Conservation (phyloP, 176 grass and related monocot genomes). For the Rhipidocladum racemiflorum region DNA sequence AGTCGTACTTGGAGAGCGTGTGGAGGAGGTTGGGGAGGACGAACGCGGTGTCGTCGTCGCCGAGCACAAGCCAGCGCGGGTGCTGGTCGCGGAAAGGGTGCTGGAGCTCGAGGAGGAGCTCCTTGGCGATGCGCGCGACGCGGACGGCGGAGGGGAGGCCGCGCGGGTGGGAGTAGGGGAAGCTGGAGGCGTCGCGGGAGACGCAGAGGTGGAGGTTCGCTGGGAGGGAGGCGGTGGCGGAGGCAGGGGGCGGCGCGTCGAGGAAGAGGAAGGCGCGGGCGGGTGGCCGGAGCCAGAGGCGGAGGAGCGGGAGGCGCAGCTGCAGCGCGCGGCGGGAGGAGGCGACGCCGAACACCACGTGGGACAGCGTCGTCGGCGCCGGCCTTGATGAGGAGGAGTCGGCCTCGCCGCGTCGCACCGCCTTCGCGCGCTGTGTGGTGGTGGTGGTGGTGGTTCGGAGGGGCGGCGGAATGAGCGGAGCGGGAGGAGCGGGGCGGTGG, state of each 20-base stretch:
- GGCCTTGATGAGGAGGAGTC: not conserved
- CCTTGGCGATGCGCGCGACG: slow-evolving; percentile 79
- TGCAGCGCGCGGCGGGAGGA: slow-evolving; percentile 55
- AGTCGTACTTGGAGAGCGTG: slow-evolving; percentile 65
- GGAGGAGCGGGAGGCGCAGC: slow-evolving; percentile 54
- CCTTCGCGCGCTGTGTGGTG: not conserved
- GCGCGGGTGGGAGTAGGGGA: slow-evolving; percentile 69
- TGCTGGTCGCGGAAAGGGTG: not conserved
- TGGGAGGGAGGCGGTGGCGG: not conserved
- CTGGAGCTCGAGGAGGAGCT: slow-evolving; percentile 43
- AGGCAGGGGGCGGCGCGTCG: slow-evolving; percentile 16
- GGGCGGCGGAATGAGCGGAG: slow-evolving; percentile 8
- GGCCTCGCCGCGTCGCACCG: not conserved
- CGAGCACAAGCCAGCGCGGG: slow-evolving; percentile 75
- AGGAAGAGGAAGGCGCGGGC: slow-evolving; percentile 64
- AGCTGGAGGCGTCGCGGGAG: slow-evolving; percentile 56
- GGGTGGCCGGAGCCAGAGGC: slow-evolving; percentile 58
- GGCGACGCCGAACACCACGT: slow-evolving; percentile 79
- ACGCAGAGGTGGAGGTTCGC: slow-evolving; percentile 36
- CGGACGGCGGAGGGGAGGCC: slow-evolving; percentile 81
- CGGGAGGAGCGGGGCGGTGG: not conserved
- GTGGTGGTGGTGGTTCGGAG: not conserved
- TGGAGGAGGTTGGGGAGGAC: slow-evolving; percentile 69
- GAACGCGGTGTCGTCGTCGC: slow-evolving; percentile 89
- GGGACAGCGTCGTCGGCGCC: slow-evolving; percentile 40